Evolutionary conservation across 2,329 filamentous ascomycete species (phyloP), one percentile per base, ranked within the genome.

Genomic region (Fusarium burgessii): DNA sequence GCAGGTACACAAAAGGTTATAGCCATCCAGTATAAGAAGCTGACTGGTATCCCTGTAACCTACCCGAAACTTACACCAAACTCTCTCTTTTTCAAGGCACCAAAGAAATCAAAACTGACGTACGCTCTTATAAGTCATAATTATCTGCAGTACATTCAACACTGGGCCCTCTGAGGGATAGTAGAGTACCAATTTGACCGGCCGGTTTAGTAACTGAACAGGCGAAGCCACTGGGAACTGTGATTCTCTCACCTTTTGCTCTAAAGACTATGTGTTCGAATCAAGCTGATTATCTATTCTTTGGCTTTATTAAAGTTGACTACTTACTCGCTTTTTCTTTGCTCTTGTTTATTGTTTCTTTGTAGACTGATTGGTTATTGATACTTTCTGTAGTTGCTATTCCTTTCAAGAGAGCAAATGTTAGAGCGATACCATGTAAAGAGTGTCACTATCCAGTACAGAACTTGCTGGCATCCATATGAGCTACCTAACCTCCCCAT

Each of bases 1-100:
- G 64, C 64, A 67, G 64, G 64, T 68, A 68, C 64, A 36, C 41
- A 66, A 68, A 50, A 67, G 55, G 47, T 62, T 67, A 42, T 62
- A 40, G 20, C 36, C 46, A n/a, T 46, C 15, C 62, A 49, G 25
- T n/a, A 54, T 33, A 61, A 66, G 5, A 20, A 27, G 14, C 11
- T 10, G 52, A 8, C 8, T 23, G 3, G 6, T 5, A 42, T 3
- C 35, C 20, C 51, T 43, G 38, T 20, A 18, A 10, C n/a, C 3
- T 29, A 23, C 51, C 23, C n/a, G 17, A 29, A 46, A 46, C 12
- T n/a, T 18, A 27, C 42, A 18, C 25, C 25, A 12, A n/a, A 23
- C n/a, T 23, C 4, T 25, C 33, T 40, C 18, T 25, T 38, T 7
- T n/a, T 15, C 23, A 7, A 23, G 5, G 15, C 15, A 6, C 8